A percentile compares a stretch with the other conserved stretches of the same genome.
Evolutionary conservation across 352 stramenopile genomes (phyloP).

Genomic region (Phytophthora podocarpi): DNA sequence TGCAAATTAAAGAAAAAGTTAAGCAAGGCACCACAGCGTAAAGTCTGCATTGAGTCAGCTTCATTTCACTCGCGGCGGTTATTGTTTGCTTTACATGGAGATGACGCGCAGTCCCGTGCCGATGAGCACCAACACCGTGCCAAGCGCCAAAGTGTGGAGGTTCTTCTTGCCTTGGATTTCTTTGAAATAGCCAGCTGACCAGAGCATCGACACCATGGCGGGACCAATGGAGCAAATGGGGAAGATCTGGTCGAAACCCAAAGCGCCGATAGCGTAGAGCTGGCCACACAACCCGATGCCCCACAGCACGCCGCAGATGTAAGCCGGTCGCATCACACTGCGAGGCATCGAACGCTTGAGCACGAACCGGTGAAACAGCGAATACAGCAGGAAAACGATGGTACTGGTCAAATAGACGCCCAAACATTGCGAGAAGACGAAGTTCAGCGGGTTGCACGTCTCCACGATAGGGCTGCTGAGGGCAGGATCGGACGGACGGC

Average conservation of each 20-base stretch:
- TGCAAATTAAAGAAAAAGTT: background rate
- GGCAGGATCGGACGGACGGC: constrained; percentile 37
- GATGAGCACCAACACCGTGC: constrained; percentile 67
- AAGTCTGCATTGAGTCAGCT: background rate
- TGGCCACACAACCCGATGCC: constrained; percentile 68
- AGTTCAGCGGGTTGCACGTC: constrained; percentile 82
- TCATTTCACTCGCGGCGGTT: background rate
- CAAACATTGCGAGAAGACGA: constrained; percentile 85
- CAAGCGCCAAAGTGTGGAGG: constrained; percentile 58
- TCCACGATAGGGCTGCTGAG: constrained; percentile 40
- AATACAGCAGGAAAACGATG: constrained; percentile 79
- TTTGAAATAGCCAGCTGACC: constrained; percentile 82
- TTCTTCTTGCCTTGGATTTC: constrained; percentile 80
- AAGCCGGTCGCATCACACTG: constrained; percentile 80
- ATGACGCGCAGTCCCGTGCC: constrained; percentile 72
- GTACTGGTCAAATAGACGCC: constrained; percentile 83
- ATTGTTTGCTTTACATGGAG: constrained; percentile 46
- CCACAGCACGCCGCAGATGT: constrained; percentile 82
- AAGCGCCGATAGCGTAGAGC: constrained; percentile 70
- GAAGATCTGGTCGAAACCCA: constrained; percentile 87
- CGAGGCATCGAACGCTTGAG: constrained; percentile 79
- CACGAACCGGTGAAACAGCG: constrained; percentile 75
- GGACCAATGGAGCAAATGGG: constrained; percentile 80
- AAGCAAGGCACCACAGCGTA: background rate
- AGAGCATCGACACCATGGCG: constrained; percentile 86